A percentile compares a stretch with the other conserved stretches of the same genome.
Evolutionary conservation across 1,284 basidiomycete species (phyloP).

Genomic region (Pseudozyma sp.): DNA sequence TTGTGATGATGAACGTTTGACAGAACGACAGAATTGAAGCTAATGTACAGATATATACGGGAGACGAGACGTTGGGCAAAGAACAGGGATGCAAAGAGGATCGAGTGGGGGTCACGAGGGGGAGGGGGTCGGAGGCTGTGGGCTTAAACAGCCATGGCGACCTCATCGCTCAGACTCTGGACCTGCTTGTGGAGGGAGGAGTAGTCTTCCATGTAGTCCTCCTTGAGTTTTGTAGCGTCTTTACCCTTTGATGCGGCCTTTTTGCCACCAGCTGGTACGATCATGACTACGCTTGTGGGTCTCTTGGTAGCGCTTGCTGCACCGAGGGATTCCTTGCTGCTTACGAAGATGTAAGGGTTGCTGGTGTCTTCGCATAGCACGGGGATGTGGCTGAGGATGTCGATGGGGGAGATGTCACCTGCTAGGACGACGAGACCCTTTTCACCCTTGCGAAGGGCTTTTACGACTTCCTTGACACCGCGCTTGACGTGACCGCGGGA

Average conservation of each 20-base stretch:
- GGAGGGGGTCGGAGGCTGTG: background rate
- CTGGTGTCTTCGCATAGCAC: constrained; percentile 92
- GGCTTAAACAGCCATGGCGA: constrained; percentile 36
- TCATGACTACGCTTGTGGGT: constrained; percentile 96
- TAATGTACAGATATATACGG: no score
- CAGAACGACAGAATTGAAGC: no score
- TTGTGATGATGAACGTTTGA: no score
- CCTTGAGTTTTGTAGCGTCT: constrained; percentile 72
- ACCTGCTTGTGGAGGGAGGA: constrained; percentile 84
- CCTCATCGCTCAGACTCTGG: constrained; percentile 42
- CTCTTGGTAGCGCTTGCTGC: constrained; percentile 95
- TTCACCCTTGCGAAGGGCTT: constrained; percentile 65
- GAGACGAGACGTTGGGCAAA: background rate
- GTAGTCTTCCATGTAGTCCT: constrained; percentile 85
- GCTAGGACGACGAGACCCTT: constrained; percentile 84
- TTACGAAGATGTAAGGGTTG: constrained; percentile 83
- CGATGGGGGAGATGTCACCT: constrained; percentile 96
- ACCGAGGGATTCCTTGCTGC: constrained; percentile 79
- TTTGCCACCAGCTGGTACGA: constrained; percentile 74
- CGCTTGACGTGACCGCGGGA: constrained; percentile 67
- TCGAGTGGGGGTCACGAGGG: background rate
- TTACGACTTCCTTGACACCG: constrained; percentile 69
- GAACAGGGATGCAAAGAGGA: background rate
- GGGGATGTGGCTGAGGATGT: constrained; percentile 97
- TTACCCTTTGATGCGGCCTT: constrained; percentile 76